Evolutionary conservation across 805 yeast species (phyloP).

Genomic region (Cyberlindnera euphorbiae): DNA sequence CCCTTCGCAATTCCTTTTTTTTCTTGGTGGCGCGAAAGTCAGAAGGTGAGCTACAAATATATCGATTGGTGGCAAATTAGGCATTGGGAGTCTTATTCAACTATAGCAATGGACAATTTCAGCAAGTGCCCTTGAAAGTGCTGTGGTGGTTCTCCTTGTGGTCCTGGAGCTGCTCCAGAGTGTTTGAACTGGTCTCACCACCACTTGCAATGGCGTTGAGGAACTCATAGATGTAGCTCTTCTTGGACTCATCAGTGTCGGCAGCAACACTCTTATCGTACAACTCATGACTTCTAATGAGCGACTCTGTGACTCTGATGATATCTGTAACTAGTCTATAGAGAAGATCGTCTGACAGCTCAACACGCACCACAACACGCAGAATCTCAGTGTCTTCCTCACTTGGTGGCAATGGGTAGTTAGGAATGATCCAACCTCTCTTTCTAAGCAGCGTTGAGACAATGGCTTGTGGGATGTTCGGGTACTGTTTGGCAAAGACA

Average conservation of each 20-base stretch:
- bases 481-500: conserved; percentile 52
- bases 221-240: conserved; percentile 40
- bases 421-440: conserved; percentile 85
- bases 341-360: conserved; percentile 55
- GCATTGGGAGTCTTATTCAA: no score
- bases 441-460: conserved; percentile 68
- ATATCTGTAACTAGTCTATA: conserved; percentile 62
- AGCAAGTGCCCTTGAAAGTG: conserved; percentile 28
- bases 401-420: conserved; percentile 70
- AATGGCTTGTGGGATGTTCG: conserved; percentile 78
- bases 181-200: conserved; percentile 38
- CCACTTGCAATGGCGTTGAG: conserved; percentile 51
- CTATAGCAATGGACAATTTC: conserved; percentile 1
- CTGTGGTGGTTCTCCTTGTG: conserved; percentile 23
- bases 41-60: no score
- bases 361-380: conserved; percentile 77
- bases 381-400: conserved; percentile 63
- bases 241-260: conserved; percentile 20
- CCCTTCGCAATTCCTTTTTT: conserved; percentile 5
- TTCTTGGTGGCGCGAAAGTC: neutral
- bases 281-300: conserved; percentile 41
- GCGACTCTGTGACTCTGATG: conserved; percentile 45
- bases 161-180: conserved; percentile 13
- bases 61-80: no score
- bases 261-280: conserved; percentile 15